Base-by-base conservation (phyloP, 106 monocot species). In the Xerophyta viscosa region DNA sequence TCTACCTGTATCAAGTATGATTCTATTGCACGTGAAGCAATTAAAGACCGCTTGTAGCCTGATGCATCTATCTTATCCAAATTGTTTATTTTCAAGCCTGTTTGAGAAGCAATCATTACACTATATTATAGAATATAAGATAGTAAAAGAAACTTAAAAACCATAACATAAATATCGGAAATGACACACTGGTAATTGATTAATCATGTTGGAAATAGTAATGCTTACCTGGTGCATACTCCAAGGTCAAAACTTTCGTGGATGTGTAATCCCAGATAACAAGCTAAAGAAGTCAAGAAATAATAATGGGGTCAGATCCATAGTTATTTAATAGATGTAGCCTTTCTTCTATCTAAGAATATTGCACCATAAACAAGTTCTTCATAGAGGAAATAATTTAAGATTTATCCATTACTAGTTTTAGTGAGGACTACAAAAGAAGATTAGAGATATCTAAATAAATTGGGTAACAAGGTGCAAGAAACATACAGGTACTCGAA, bases 1-100 rank as follows among this genome's bases (percentile, higher is more conserved):
- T 14, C 39, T 70, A 88, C 98, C 98, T 98, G 98, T 63, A 98
- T 98, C 57, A 98, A 75, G 52, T 98, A 98, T 49, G 98, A 62
- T 52, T 98, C 98, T 55, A 90, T 83, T 37, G 82, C 64, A 53
- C 61, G 76, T 41, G 79, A 79, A 48, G 98, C 89, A 79, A 98
- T 89, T 28, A 52, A 64, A 55, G 82, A 73, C 8, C 90, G 81
- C 50, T 62, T 74, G 31, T 72, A 82, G 31, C 98, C 89, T 58
- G 50, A 44, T 55, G 62, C 73, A 74, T 98, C 86, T 49, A 98
- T 69, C 51, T 63, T 46, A 52, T 37, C 52, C 54, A 90, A 56
- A 68, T 70, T 79, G 56, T 86, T 82, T 71, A 98, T 74, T 60
- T 98, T 98, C 44, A 80, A 70, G 20, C 98, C 98, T 98, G 68